phyloP scores from a whole-genome alignment of 306 rosid species.

The Lablab purpureus region DNA sequence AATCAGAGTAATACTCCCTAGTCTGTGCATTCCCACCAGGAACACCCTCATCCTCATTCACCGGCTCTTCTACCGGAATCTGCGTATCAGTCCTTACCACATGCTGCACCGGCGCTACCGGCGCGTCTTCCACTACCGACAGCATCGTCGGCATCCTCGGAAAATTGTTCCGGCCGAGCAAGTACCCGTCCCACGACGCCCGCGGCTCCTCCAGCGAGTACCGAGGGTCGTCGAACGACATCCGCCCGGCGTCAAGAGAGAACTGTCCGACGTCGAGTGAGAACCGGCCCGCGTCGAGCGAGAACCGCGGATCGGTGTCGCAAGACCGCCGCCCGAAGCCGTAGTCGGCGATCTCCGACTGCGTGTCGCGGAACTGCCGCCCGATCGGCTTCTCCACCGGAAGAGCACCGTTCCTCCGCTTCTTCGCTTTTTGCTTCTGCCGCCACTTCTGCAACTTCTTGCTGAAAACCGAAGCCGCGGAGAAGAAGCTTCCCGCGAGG shows the following conservation, averaged over 20 bases:
- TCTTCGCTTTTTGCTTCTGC: slow-evolving; percentile 87
- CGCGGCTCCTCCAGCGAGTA: slow-evolving; percentile 91
- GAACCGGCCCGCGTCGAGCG: slow-evolving; percentile 68
- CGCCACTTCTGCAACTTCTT: slow-evolving; percentile 92
- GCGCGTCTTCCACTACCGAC: slow-evolving; percentile 88
- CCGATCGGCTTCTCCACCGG: slow-evolving; percentile 93
- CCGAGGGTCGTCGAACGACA: slow-evolving; percentile 84
- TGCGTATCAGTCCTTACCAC: slow-evolving; percentile 71
- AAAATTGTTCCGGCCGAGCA: slow-evolving; percentile 60
- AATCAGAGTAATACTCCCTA: slow-evolving; percentile 78
- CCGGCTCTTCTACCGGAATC: slow-evolving; percentile 77
- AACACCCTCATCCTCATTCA: slow-evolving; percentile 51
- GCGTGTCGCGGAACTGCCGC: slow-evolving; percentile 85
- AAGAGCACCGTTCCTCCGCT: slow-evolving; percentile 63
- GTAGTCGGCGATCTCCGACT: slow-evolving; percentile 93
- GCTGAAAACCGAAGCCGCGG: slow-evolving; percentile 92
- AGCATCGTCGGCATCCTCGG: slow-evolving; percentile 89
- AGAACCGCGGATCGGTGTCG: slow-evolving; percentile 90
- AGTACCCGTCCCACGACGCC: slow-evolving; percentile 91
- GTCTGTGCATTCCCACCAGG: slow-evolving; percentile 89
- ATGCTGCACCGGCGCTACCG: slow-evolving; percentile 42
- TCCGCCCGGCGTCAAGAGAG: slow-evolving; percentile 68
- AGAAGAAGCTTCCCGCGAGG: slow-evolving; percentile 92
- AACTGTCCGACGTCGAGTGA: slow-evolving; percentile 64
- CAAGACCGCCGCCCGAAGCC: slow-evolving; percentile 94